phyloP scores from a whole-genome alignment of 768 basidiomycete genomes.

The Cystobasidium tubakii region DNA sequence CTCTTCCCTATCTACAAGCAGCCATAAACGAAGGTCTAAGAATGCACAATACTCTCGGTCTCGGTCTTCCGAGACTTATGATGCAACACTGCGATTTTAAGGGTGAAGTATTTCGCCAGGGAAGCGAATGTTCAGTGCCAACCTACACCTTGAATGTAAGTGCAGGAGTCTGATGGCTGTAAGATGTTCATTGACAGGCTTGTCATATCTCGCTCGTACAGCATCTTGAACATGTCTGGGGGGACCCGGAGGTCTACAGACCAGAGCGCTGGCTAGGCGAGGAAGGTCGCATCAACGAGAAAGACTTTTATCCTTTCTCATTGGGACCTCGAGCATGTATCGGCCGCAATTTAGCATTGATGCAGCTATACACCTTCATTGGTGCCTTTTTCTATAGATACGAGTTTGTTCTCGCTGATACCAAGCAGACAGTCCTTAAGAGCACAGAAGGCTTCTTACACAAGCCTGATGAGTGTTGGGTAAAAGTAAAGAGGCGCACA shows the following conservation, averaged over 20 bases:
- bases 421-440: conserved; percentile 54
- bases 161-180: conserved; percentile 57
- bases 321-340: conserved; percentile 80
- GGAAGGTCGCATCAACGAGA: conserved; percentile 53
- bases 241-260: conserved; percentile 67
- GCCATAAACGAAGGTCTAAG: conserved; percentile 81
- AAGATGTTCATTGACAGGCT: too few species aligned
- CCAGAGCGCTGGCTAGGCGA: conserved; percentile 82
- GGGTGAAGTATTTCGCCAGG: conserved; percentile 61
- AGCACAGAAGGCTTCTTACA: conserved; percentile 80
- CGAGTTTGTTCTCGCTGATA: conserved; percentile 40
- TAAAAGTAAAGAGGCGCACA: conserved; percentile 2
- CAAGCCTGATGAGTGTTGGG: conserved; percentile 52
- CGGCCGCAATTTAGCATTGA: conserved; percentile 57
- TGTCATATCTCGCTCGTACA: conserved; percentile 70
- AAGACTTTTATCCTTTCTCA: conserved; percentile 77
- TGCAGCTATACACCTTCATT: conserved; percentile 74
- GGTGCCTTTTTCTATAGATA: conserved; percentile 73
- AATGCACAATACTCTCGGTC: conserved; percentile 71
- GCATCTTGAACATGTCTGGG: conserved; percentile 67
- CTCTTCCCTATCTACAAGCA: conserved; percentile 57
- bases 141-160: conserved; percentile 9
- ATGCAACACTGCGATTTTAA: conserved; percentile 62
- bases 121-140: conserved; percentile 47
- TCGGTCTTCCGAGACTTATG: conserved; percentile 77